Percentiles rank a stretch among this genome's conserved stretches.
Evolutionary conservation across 768 basidiomycete genomes (phyloP).

Genomic region (Mycena epipterygia): DNA sequence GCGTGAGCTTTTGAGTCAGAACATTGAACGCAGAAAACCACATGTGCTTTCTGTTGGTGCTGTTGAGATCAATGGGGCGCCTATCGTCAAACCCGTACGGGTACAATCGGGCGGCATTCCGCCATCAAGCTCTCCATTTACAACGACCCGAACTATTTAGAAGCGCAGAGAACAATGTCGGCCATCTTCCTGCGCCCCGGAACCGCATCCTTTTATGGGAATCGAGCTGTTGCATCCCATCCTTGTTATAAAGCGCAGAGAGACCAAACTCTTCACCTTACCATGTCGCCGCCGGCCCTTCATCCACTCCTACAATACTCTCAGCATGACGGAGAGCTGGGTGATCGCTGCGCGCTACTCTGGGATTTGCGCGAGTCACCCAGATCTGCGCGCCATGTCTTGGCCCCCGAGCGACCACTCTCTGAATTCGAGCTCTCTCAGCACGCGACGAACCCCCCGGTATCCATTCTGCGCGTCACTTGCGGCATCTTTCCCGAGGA

Average conservation of each 20-base stretch:
- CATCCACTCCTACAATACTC: constrained; percentile 56
- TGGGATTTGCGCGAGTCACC: constrained; percentile 69
- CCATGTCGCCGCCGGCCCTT: constrained; percentile 43
- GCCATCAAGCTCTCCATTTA: constrained; percentile 22
- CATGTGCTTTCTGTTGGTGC: not conserved
- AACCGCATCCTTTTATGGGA: constrained; percentile 26
- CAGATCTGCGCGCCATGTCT: constrained; percentile 41
- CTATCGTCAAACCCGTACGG: not conserved
- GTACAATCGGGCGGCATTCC: not conserved
- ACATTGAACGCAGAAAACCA: not conserved
- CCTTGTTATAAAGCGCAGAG: constrained; percentile 17
- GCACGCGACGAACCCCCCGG: constrained; percentile 59
- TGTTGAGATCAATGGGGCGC: constrained; percentile 9
- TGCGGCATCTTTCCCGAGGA: constrained; percentile 61
- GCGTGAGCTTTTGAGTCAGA: constrained; percentile 23
- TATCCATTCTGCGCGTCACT: constrained; percentile 52
- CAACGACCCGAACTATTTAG: constrained; percentile 8
- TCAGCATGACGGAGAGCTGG: constrained; percentile 45
- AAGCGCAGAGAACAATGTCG: constrained; percentile 27
- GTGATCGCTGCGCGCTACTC: constrained; percentile 49
- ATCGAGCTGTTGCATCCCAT: constrained; percentile 25
- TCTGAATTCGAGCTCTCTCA: constrained; percentile 52
- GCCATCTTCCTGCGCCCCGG: constrained; percentile 21
- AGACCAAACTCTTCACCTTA: not conserved
- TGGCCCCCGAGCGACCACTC: constrained; percentile 39